Conservation (phyloP, 257 asterid genomes). For the Solanum rostratum region DNA sequence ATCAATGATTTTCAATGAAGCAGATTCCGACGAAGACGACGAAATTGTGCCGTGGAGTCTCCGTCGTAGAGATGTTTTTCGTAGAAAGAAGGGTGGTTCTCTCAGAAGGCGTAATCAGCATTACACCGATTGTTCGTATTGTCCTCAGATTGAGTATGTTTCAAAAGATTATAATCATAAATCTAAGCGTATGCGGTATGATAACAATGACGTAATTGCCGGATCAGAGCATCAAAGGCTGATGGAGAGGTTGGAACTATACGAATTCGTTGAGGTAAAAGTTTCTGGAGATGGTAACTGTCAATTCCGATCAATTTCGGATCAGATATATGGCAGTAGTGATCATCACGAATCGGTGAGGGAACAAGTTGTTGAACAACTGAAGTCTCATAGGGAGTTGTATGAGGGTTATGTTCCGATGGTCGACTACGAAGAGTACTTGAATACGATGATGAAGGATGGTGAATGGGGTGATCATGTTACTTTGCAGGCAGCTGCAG, state of each 20-base stretch:
- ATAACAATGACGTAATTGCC: neutral
- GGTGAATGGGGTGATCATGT: constrained; percentile 99
- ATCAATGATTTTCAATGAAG: no score
- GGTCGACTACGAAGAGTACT: constrained; percentile 64
- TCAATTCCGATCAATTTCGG: constrained; percentile 86
- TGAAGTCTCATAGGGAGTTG: constrained; percentile 50
- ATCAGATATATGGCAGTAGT: constrained; percentile 68
- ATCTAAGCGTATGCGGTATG: no score
- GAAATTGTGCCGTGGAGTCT: constrained; percentile 2
- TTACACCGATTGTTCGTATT: neutral
- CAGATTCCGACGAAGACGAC: no score
- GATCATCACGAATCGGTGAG: constrained; percentile 74
- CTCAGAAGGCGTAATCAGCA: no score
- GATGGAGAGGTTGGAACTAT: constrained; percentile 47
- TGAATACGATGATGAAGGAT: constrained; percentile 53
- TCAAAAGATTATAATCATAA: neutral
- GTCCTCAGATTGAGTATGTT: neutral
- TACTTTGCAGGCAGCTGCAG: constrained; percentile 95
- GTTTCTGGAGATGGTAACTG: constrained; percentile 84
- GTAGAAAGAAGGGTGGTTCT: no score
- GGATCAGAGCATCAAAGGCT: neutral
- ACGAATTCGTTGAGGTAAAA: constrained; percentile 58
- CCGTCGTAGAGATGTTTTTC: constrained; percentile 37
- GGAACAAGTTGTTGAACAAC: constrained; percentile 58
- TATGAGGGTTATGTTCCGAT: constrained; percentile 70